Conservation (phyloP, 305 asterid genomes). For the Fraxinus sp. region DNA sequence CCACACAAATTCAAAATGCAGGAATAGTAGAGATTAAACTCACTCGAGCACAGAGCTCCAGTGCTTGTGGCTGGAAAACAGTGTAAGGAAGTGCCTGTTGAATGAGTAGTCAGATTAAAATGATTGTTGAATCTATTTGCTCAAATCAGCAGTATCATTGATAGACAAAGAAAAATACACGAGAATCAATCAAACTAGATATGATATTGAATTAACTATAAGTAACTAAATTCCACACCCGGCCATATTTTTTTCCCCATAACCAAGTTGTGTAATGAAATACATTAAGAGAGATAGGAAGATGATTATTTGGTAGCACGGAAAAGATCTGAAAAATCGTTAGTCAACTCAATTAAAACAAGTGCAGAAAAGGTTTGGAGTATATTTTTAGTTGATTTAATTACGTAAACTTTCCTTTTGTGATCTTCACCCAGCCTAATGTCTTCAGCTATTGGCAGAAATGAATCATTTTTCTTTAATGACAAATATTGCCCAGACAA, state of each 20-base stretch:
- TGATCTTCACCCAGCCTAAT: slow-evolving; percentile 11
- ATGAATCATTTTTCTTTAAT: not conserved
- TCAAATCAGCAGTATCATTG: slow-evolving; percentile 8
- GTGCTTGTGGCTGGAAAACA: slow-evolving; percentile 81
- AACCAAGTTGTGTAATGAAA: slow-evolving; percentile 9
- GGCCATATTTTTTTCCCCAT: not conserved
- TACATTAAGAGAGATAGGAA: not conserved
- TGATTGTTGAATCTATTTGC: slow-evolving; percentile 5
- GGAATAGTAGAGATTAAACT: slow-evolving; percentile 29
- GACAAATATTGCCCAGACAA: not conserved
- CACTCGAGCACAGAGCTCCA: slow-evolving; percentile 93
- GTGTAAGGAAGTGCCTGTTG: slow-evolving; percentile 74
- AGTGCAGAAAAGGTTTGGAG: not conserved
- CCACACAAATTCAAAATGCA: not conserved
- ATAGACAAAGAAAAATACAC: slow-evolving; percentile 9
- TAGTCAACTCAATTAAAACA: not conserved
- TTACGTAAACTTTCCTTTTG: slow-evolving; percentile 12
- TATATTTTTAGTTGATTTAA: not conserved
- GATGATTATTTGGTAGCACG: not conserved
- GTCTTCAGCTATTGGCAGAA: not conserved
- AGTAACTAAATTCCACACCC: not conserved
- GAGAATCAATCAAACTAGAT: not conserved
- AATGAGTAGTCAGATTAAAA: slow-evolving; percentile 30
- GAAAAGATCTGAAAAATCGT: slow-evolving; percentile 3
- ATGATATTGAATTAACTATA: not conserved